Percentiles rank a stretch among this genome's conserved stretches.
Evolutionary conservation across 129 eudicot species (phyloP).

Genomic region (Helianthus annuus): DNA sequence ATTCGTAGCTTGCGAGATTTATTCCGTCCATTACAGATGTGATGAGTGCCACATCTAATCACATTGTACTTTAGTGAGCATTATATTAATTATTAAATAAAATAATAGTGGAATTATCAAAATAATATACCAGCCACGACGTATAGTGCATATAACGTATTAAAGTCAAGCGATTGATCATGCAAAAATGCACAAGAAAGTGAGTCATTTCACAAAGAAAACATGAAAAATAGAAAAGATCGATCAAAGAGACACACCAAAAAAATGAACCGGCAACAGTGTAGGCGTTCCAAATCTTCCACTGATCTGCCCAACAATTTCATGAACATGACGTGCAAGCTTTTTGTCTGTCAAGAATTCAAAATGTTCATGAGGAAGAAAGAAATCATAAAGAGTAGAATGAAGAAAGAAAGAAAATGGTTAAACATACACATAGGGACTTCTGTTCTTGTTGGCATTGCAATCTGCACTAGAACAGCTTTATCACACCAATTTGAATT

Average conservation of each 20-base stretch:
- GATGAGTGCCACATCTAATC: slow-evolving; percentile 75
- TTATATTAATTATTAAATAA: too few species aligned
- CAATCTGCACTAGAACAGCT: slow-evolving; percentile 76
- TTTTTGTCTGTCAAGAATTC: slow-evolving; percentile 59
- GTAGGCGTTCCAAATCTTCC: slow-evolving; percentile 34
- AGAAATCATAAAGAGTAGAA: background rate
- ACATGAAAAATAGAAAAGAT: background rate
- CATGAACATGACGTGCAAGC: slow-evolving; percentile 86
- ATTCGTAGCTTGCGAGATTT: slow-evolving; percentile 89
- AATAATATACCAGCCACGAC: too few species aligned
- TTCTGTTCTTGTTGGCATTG: slow-evolving; percentile 80
- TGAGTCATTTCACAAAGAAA: background rate
- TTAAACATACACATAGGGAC: slow-evolving; percentile 75
- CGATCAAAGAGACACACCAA: slow-evolving; percentile 41
- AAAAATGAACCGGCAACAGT: slow-evolving; percentile 70
- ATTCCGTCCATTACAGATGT: slow-evolving; percentile 87
- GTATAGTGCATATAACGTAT: slow-evolving; percentile 39
- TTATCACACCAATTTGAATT: slow-evolving; percentile 72
- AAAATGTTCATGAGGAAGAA: background rate
- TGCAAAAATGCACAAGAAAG: slow-evolving; percentile 30
- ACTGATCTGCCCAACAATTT: slow-evolving; percentile 76
- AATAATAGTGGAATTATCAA: too few species aligned
- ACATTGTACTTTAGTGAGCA: background rate
- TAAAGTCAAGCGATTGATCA: slow-evolving; percentile 80
- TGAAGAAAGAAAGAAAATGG: background rate